Evolutionary conservation across 257 asterid genomes (phyloP).

Genomic region (Ajuga chamaepitys): DNA sequence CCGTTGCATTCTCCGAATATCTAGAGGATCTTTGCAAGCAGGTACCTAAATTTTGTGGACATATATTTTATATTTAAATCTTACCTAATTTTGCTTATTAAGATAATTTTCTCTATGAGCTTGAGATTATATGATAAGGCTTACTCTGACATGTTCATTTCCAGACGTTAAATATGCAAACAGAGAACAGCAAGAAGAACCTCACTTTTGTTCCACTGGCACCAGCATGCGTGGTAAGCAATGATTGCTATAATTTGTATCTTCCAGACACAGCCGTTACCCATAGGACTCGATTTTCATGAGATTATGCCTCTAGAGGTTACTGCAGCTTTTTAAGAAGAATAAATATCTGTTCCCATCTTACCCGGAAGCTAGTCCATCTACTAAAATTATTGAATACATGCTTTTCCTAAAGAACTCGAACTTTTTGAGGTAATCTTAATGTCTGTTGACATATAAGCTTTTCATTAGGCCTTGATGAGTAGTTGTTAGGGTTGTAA

Average conservation of each 20-base stretch:
- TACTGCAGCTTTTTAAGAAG: neutral
- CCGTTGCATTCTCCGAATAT: constrained; percentile 83
- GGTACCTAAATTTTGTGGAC: constrained; percentile 32
- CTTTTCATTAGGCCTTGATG: neutral
- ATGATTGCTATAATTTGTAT: neutral
- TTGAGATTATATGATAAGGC: neutral
- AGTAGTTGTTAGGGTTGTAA: neutral
- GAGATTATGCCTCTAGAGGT: neutral
- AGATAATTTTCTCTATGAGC: neutral
- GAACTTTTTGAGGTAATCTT: neutral
- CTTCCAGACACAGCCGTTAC: neutral
- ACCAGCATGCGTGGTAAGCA: constrained; percentile 93
- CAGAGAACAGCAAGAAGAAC: constrained; percentile 54
- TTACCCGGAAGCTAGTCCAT: neutral
- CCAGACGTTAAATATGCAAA: constrained; percentile 65
- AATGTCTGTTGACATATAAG: neutral
- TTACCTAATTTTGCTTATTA: neutral
- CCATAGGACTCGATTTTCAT: neutral
- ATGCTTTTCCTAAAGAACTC: neutral
- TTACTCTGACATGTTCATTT: constrained; percentile 1
- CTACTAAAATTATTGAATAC: neutral
- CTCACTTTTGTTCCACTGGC: constrained; percentile 88
- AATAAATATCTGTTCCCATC: neutral
- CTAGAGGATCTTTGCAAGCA: constrained; percentile 96
- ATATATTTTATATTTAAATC: neutral